These are phyloP conservation scores for Serendipita sp. DNA, from an alignment of 768 basidiomycete species.

Conservation along the genomic window DNA sequence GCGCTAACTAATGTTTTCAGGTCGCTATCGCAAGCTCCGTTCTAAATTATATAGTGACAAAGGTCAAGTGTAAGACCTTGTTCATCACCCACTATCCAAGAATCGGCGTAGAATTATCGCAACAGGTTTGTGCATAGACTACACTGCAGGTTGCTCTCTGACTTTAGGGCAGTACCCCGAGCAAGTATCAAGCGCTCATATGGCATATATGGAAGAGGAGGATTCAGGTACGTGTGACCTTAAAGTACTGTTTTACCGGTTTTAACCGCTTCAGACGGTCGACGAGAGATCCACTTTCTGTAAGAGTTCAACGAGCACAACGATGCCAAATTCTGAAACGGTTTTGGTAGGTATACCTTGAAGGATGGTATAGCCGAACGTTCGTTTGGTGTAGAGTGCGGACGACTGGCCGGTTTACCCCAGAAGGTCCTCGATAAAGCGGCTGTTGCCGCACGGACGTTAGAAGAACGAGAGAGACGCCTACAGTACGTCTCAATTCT, in stretches of 20 bases:
- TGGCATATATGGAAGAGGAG: conserved; percentile 61
- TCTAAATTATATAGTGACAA: conserved; percentile 49
- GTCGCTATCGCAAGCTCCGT: conserved; percentile 82
- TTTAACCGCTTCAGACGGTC: conserved; percentile 32
- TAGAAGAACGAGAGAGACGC: not conserved
- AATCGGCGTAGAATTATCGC: conserved; percentile 45
- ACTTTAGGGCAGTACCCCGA: conserved; percentile 37
- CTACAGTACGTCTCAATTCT: not conserved
- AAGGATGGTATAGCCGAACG: conserved; percentile 54
- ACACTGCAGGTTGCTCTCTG: not conserved
- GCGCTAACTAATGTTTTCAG: conserved; percentile 20
- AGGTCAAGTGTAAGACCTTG: conserved; percentile 51
- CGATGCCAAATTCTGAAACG: not conserved
- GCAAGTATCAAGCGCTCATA: conserved; percentile 65
- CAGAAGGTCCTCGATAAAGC: conserved; percentile 52
- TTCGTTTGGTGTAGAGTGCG: conserved; percentile 90
- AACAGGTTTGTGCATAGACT: conserved; percentile 6
- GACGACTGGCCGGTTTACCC: conserved; percentile 70
- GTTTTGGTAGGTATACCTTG: conserved; percentile 36
- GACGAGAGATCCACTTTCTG: conserved; percentile 70
- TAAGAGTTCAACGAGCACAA: not conserved
- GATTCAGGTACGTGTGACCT: conserved; percentile 26
- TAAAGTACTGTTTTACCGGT: not conserved
- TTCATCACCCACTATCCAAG: conserved; percentile 95
- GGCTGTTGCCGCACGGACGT: conserved; percentile 13